Evolutionary conservation across 768 basidiomycete genomes (phyloP), one percentile per base, ranked within the genome.

Genomic region (Amanita thiersii): DNA sequence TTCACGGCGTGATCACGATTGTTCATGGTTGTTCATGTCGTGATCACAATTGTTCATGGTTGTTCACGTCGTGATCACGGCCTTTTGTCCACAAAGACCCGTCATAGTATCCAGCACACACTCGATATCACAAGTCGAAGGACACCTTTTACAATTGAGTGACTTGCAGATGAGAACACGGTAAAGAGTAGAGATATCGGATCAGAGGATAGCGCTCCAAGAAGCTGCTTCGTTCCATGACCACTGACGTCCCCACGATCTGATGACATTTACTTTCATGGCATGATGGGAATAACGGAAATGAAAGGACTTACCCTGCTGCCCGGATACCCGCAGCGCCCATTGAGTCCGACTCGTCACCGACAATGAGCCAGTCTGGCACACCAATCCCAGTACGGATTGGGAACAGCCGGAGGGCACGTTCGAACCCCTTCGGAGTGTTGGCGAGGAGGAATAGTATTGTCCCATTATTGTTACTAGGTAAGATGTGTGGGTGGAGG

Each of bases 331-430:
- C 89, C n/a, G 73, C 85, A 8, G 85, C 79, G 3, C 85, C 87
- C 12, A 71, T 57, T 32, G 44, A 52, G 48, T 83, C 83, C 14
- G 77, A 68, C 9, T 58, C 55, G 10, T 59, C 59, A 7, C 75
- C 70, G 3, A 81, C 64, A 12, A 88, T 68, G 4, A 88, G 50
- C 86, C 89, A 93, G 51, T 88, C 85, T 1, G 88, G 86, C 1
- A 74, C 68, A 6, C 77, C 58, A 2, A 90, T 67, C 3, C 88
- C 88, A 2, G 90, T 94, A 14, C 91, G 76, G 18, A 87, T 73
- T 3, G 91, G 90, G 53, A 93, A 85, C n/a, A 91, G 60, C 33
- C 83, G 72, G 1, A 71, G 57, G 1, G 72, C 77, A 40, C 79
- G 66, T 57, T 93, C 91, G 3, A 89, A 63, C 2, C 79, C 81